Base-by-base conservation (phyloP, 1,139 yeast genomes). In the Torulaspora pretoriensis region DNA sequence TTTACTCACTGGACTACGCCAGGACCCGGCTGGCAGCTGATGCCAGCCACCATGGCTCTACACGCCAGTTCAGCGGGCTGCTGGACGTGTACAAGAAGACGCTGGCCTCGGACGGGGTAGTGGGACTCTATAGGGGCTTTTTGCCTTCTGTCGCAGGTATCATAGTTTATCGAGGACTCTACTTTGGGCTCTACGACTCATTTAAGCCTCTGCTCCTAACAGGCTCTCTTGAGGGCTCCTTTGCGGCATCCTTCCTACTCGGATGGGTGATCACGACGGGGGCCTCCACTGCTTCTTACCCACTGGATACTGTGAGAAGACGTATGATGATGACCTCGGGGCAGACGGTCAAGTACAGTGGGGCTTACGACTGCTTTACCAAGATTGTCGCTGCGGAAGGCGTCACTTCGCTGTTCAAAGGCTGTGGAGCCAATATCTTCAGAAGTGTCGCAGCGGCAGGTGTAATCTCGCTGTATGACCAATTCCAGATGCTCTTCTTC, bases 361-460 rank as follows among this genome's bases (percentile, higher is more conserved):
- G 83, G 68, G 83, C 88, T 57, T 73, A 80, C 70, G 86, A 81
- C 68, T 85, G 87, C 63, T 80, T 80, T 80, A 68, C 66, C 57
- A 71, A 80, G 73, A 81, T 83, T 65, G 81, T 81, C 58, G 82
- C 82, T 57, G 77, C 80, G 62, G 88, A 82, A 74, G 89, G 90
- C 73, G 67, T 77, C 60, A 63, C 67, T 52, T 80, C 89, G 59
- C 74, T 83, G 70, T 83, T 83, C 84, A 82, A 81, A 79, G 90
- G 90, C 70, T 82, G 87, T 71, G 89, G 85, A 74, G 89, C 89
- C 65, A 83, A 83, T 83, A 81, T 83, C 72, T 77, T 83, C 71
- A 82, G 89, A 77, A 88, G 88, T 78, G 86, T 83, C 63, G 90
- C 89, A 70, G 87, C 87, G 72, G 89, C 89, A 66, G 88, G 87